Evolutionary conservation across 257 asterid species (phyloP).

Genomic region (Fraxinus anomala): DNA sequence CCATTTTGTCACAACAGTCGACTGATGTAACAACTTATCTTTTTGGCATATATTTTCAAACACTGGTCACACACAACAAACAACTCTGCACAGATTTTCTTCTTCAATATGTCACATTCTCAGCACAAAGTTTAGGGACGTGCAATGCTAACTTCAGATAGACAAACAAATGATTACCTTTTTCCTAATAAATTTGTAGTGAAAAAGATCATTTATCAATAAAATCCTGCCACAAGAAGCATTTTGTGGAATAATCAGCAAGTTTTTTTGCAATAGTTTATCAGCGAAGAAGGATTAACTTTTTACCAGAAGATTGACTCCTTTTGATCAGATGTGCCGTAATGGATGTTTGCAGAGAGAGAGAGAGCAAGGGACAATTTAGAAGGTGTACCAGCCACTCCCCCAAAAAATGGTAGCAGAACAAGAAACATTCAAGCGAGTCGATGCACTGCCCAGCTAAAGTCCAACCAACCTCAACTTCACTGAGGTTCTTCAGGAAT

Average conservation of each 20-base stretch:
- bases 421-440: neutral
- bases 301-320: neutral
- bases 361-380: neutral
- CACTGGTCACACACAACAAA: neutral
- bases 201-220: neutral
- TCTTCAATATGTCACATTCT: neutral
- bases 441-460: neutral
- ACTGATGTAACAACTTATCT: neutral
- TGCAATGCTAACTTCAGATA: neutral
- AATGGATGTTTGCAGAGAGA: neutral
- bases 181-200: neutral
- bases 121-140: neutral
- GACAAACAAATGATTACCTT: neutral
- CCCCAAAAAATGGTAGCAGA: neutral
- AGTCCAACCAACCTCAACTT: neutral
- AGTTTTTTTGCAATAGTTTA: conserved; percentile 1
- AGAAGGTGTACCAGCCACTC: neutral
- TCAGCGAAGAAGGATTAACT: neutral
- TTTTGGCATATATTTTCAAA: neutral
- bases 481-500: neutral
- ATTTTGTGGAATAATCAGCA: neutral
- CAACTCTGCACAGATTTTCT: neutral
- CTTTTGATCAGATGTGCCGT: neutral
- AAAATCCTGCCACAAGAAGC: neutral
- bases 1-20: neutral